A percentile compares a stretch with the other conserved stretches of the same genome.
Conservation (phyloP, 306 rosid genomes). For the Erythrophleum fordii region DNA sequence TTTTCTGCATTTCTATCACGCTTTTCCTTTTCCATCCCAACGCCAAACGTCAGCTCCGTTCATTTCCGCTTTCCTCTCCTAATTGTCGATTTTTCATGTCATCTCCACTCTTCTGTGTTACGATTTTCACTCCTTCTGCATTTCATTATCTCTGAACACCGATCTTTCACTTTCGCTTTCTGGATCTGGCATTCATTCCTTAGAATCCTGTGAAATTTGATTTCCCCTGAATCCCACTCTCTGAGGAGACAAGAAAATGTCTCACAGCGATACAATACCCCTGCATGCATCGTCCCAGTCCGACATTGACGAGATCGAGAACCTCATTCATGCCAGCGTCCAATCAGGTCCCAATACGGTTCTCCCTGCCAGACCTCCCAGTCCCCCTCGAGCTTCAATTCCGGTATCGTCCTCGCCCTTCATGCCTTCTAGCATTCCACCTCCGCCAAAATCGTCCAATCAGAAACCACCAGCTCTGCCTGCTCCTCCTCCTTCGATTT, state of each 20-base stretch:
- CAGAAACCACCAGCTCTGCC: constrained; percentile 46
- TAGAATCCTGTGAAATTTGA: background rate
- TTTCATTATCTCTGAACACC: background rate
- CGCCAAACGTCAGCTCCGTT: too few relatives aligned
- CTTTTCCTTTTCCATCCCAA: too few relatives aligned
- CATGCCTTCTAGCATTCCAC: constrained; percentile 4
- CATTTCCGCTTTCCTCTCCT: background rate
- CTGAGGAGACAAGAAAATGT: constrained; percentile 54
- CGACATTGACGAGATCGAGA: constrained; percentile 99
- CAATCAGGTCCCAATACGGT: constrained; percentile 71
- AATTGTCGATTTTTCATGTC: background rate
- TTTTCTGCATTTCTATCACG: too few relatives aligned
- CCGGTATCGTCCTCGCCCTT: constrained; percentile 65
- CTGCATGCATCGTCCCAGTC: constrained; percentile 92
- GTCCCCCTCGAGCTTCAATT: constrained; percentile 86
- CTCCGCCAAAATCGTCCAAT: constrained; percentile 33
- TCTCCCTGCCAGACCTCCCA: constrained; percentile 74
- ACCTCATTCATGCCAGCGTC: constrained; percentile 76
- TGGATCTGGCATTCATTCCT: background rate
- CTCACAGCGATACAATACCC: constrained; percentile 83
- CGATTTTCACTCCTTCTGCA: background rate
- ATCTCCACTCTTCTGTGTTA: background rate
- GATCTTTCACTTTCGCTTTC: background rate
- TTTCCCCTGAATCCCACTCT: background rate
- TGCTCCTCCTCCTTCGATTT: constrained; percentile 40